Evolutionary conservation across 2,329 filamentous ascomycete genomes (phyloP).

Genomic region (Aspergillus vadensis): DNA sequence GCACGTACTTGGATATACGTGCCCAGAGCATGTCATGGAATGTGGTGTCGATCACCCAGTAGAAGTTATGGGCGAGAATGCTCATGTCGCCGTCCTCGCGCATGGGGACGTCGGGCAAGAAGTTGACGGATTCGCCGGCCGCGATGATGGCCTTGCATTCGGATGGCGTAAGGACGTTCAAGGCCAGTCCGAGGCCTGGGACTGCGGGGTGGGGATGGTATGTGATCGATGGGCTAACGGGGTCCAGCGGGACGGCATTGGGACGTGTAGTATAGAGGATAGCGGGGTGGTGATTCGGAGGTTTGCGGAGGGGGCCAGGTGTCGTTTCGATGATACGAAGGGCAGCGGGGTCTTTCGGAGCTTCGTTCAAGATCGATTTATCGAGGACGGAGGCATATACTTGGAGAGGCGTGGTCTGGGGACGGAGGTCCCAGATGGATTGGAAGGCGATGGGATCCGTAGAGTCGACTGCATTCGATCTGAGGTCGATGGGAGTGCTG

Average conservation of each 20-base stretch:
- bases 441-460: conserved; percentile 60
- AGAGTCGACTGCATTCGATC: conserved; percentile 30
- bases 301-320: conserved; percentile 62
- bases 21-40: conserved; percentile 67
- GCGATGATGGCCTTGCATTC: conserved; percentile 70
- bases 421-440: conserved; percentile 62
- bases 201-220: conserved; percentile 64
- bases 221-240: conserved; percentile 50
- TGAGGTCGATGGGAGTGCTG: conserved; percentile 61
- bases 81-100: conserved; percentile 66
- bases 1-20: conserved; percentile 61
- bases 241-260: conserved; percentile 57
- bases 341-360: conserved; percentile 25
- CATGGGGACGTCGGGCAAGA: conserved; percentile 68
- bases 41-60: conserved; percentile 67
- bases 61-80: conserved; percentile 71
- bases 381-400: conserved; percentile 63
- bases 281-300: conserved; percentile 67
- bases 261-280: conserved; percentile 64
- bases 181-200: conserved; percentile 62
- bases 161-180: conserved; percentile 59
- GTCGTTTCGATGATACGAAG: conserved; percentile 66
- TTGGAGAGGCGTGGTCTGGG: conserved; percentile 44
- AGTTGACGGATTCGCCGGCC: conserved; percentile 65
- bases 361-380: conserved; percentile 53